phyloP scores from a whole-genome alignment of 768 basidiomycete genomes.

The Phlegmacium glaucopus region DNA sequence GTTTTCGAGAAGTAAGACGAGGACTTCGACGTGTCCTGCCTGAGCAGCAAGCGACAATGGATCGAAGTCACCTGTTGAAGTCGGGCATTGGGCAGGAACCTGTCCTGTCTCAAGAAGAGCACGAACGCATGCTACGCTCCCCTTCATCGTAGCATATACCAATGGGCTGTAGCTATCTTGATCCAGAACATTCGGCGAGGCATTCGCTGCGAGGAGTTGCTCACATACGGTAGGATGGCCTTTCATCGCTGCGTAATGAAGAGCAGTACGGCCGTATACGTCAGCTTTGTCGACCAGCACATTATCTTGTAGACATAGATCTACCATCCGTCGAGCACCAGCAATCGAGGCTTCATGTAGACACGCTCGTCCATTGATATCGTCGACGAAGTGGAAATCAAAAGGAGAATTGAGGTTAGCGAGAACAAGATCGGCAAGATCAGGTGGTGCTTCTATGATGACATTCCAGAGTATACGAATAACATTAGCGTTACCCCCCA shows the following conservation, averaged over 20 bases:
- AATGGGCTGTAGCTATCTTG: constrained; percentile 94
- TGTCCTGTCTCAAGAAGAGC: constrained; percentile 76
- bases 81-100: constrained; percentile 57
- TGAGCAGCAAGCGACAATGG: constrained; percentile 91
- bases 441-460: constrained; percentile 72
- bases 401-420: constrained; percentile 64
- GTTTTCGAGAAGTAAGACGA: constrained; percentile 67
- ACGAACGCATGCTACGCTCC: constrained; percentile 77
- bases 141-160: constrained; percentile 88
- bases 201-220: constrained; percentile 65
- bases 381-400: constrained; percentile 90
- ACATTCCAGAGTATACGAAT: constrained; percentile 96
- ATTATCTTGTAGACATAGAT: constrained; percentile 72
- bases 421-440: constrained; percentile 74
- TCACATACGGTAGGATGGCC: constrained; percentile 77
- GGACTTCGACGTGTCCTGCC: constrained; percentile 83
- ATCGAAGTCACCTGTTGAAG: constrained; percentile 64
- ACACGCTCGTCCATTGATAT: constrained; percentile 94
- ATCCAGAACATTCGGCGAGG: constrained; percentile 71
- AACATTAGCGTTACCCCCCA: constrained; percentile 62
- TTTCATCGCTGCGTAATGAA: constrained; percentile 96
- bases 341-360: constrained; percentile 92
- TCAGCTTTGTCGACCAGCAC: constrained; percentile 75
- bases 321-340: constrained; percentile 73
- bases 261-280: constrained; percentile 86